A percentile compares a stretch with the other conserved stretches of the same genome.
phyloP scores from a whole-genome alignment of 805 yeast genomes.

The Sugiyamaella lignohabitans region DNA sequence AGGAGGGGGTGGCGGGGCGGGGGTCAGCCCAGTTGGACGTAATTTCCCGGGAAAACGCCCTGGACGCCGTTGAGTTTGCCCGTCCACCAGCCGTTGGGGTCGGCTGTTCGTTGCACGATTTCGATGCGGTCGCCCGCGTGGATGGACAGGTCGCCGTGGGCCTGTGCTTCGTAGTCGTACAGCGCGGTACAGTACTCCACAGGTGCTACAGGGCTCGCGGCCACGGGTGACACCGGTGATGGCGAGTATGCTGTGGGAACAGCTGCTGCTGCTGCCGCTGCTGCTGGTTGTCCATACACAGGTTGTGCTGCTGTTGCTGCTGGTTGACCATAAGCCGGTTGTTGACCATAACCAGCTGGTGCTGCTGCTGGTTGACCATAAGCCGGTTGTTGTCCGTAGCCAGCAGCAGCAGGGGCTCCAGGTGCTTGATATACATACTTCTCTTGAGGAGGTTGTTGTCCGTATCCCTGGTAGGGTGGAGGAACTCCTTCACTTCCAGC shows the following conservation, averaged over 20 bases:
- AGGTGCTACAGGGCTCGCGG: conserved; percentile 33
- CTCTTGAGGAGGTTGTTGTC: conserved; percentile 32
- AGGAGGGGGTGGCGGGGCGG: background rate
- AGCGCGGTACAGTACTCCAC: conserved; percentile 65
- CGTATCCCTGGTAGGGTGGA: conserved; percentile 33
- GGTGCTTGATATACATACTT: conserved; percentile 36
- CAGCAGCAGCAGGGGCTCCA: conserved; percentile 12
- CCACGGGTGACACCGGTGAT: conserved; percentile 25
- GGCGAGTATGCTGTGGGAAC: conserved; percentile 17
- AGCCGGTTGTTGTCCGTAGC: conserved; percentile 18
- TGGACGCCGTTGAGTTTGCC: conserved; percentile 76
- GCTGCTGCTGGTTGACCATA: conserved; percentile 27
- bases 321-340: conserved; percentile 22
- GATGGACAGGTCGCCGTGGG: conserved; percentile 84
- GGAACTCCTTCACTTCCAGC: conserved; percentile 25
- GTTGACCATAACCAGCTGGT: conserved; percentile 23
- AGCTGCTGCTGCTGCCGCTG: background rate
- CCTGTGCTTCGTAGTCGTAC: conserved; percentile 88
- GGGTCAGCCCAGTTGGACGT: conserved; percentile 55
- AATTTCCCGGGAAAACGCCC: conserved; percentile 95
- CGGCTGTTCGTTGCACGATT: conserved; percentile 72
- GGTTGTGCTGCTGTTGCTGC: conserved; percentile 14
- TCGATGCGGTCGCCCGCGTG: conserved; percentile 84
- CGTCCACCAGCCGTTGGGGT: conserved; percentile 97
- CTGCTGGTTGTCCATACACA: conserved; percentile 20